These are phyloP conservation scores for Simplicillium sp. DNA, from an alignment of 2,329 filamentous ascomycete species.

Conservation along the genomic window DNA sequence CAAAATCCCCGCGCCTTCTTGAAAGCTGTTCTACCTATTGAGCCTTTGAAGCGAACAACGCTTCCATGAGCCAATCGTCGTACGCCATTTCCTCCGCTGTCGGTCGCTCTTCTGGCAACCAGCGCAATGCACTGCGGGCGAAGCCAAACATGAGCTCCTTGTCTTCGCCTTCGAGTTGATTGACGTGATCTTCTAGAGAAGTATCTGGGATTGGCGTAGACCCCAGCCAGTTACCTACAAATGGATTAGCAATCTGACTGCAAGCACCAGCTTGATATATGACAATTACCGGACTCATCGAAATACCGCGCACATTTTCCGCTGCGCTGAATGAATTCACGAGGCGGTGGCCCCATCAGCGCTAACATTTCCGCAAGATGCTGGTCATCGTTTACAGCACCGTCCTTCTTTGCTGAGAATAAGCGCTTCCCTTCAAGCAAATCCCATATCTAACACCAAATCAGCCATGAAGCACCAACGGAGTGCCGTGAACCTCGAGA, in stretches of 20 bases:
- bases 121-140: conserved; percentile 11
- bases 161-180: conserved; percentile 11
- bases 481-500: no score
- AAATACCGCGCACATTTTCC: background rate
- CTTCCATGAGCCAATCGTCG: conserved; percentile 7
- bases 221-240: conserved; percentile 16
- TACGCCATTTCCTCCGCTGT: conserved; percentile 12
- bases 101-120: conserved; percentile 15
- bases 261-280: background rate
- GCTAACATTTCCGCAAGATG: conserved; percentile 10
- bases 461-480: background rate
- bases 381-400: conserved; percentile 8
- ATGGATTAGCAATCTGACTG: background rate
- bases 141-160: conserved; percentile 11
- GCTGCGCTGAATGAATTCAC: conserved; percentile 4
- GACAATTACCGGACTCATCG: background rate
- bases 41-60: background rate
- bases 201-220: conserved; percentile 14
- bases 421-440: conserved; percentile 5
- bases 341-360: conserved; percentile 7
- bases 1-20: no score
- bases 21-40: no score
- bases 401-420: conserved; percentile 1
- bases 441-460: conserved; percentile 7
- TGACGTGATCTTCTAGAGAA: conserved; percentile 12